A percentile compares a stretch with the other conserved stretches of the same genome.
Evolutionary conservation across 805 yeast genomes (phyloP).

Genomic region (Pichia phayaonensis): DNA sequence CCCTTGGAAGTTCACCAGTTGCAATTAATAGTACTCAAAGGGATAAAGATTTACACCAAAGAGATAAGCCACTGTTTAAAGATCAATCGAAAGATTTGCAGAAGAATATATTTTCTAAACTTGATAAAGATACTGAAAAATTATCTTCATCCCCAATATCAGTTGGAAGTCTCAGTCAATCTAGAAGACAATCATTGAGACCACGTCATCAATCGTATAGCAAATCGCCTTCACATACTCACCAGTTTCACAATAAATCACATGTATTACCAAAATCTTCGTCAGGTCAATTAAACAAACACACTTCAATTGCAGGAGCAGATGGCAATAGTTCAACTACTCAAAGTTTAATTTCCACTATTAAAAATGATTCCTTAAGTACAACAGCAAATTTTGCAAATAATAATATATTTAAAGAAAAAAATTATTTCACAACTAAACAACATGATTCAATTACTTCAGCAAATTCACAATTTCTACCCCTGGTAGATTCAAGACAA

Average conservation of each 20-base stretch:
- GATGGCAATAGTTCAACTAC: background rate
- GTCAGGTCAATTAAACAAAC: background rate
- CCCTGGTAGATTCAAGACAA: constrained; percentile 9
- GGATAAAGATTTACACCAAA: background rate
- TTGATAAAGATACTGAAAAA: background rate
- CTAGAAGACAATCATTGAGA: background rate
- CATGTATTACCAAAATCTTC: background rate
- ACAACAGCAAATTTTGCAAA: background rate
- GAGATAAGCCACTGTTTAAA: background rate
- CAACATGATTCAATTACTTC: constrained; percentile 5
- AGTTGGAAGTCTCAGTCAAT: background rate
- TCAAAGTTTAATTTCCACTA: background rate
- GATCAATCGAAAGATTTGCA: background rate
- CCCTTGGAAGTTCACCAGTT: background rate
- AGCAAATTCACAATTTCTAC: background rate
- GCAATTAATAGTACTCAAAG: background rate
- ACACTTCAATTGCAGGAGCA: background rate
- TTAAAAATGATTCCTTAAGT: background rate
- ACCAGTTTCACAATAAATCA: background rate
- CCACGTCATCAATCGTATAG: background rate
- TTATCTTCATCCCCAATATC: background rate
- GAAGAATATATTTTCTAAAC: background rate
- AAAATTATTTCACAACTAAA: constrained; percentile 3
- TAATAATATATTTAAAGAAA: constrained; percentile 5
- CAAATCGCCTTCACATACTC: background rate